phyloP scores from a whole-genome alignment of 2,329 filamentous ascomycete genomes.

The Phoma sp. region DNA sequence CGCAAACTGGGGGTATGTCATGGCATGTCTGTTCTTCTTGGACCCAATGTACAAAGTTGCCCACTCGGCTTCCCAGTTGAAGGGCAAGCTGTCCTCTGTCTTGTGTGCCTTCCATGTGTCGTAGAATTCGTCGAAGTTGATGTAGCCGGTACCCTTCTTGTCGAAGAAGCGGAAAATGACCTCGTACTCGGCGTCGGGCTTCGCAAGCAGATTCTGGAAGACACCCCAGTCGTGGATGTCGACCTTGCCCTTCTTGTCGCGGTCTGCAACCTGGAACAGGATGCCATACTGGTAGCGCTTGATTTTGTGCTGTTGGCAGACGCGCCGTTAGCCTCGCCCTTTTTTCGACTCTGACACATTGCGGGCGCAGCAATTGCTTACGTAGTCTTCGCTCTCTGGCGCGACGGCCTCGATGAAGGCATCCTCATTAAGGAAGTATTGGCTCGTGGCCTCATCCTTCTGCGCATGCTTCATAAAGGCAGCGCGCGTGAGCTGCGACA shows the following conservation, averaged over 20 bases:
- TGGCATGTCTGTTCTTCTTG: conserved; percentile 84
- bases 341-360: conserved; percentile 20
- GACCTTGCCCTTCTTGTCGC: conserved; percentile 74
- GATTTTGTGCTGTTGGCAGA: conserved; percentile 83
- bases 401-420: conserved; percentile 92
- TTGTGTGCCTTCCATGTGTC: conserved; percentile 88
- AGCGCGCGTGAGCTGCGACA: conserved; percentile 77
- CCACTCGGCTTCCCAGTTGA: conserved; percentile 98
- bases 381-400: conserved; percentile 87
- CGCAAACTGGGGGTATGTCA: conserved; percentile 96
- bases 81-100: conserved; percentile 82
- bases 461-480: conserved; percentile 79
- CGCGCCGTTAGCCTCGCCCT: conserved; percentile 39
- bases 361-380: conserved; percentile 59
- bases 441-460: conserved; percentile 77
- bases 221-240: conserved; percentile 86
- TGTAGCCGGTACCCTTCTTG: conserved; percentile 78
- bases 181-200: conserved; percentile 97
- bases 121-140: conserved; percentile 90
- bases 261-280: conserved; percentile 90
- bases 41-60: conserved; percentile 91
- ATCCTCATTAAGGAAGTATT: conserved; percentile 81
- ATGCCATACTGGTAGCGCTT: conserved; percentile 94
- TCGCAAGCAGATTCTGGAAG: conserved; percentile 91
- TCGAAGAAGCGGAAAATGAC: conserved; percentile 98